Evolutionary conservation across 176 grass and related monocot genomes (phyloP), one percentile per base, ranked within the genome.

Genomic region (Triticum aestivum): DNA sequence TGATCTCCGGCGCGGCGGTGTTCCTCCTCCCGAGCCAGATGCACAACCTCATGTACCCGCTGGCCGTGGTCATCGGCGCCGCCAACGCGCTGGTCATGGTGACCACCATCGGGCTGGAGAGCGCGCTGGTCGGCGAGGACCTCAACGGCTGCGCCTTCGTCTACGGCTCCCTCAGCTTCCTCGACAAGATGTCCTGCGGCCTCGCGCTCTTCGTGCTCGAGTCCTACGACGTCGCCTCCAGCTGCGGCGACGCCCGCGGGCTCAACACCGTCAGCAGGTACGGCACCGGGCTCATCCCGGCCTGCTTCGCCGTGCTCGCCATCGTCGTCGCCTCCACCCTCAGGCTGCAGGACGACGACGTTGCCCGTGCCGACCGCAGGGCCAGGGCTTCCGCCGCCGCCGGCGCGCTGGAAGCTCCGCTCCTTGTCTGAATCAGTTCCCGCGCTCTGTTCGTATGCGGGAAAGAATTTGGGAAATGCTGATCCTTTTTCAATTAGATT

Each of bases 171-270:
- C 88, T 95, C 14, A 95, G 93, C 86, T 95, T 95, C 86, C 4
- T 90, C 79, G 93, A 95, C 83, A 95, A 92, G 90, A 86, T 92
- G 21, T 95, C 88, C 8, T 95, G 90, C 49, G 93, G 93, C 12
- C 69, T 95, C 69, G 88, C 93, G 4, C 65, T 95, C 18, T 95
- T 88, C 75, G 88, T 88, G 3, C 93, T 95, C 20, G 90, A 95
- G 70, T 95, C 93, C 4, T 95, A 92, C 44, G 88, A 95, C 44
- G 73, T 18, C 24, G 13, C 44, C 7, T 45, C 73, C 73, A 73
- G 49, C 66, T 89, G 90, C 37, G 73, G 84, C 11, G 87, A 89
- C 47, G 86, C 39, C 11, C 79, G 87, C 49, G 90, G 90, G 0
- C 83, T 86, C 5, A 74, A 86, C 79, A 83, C 90, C 35, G 80